A percentile compares a stretch with the other conserved stretches of the same genome.
Evolutionary conservation across 2,329 filamentous ascomycete genomes (phyloP).

Genomic region (Exophiala phaeomuriformis): DNA sequence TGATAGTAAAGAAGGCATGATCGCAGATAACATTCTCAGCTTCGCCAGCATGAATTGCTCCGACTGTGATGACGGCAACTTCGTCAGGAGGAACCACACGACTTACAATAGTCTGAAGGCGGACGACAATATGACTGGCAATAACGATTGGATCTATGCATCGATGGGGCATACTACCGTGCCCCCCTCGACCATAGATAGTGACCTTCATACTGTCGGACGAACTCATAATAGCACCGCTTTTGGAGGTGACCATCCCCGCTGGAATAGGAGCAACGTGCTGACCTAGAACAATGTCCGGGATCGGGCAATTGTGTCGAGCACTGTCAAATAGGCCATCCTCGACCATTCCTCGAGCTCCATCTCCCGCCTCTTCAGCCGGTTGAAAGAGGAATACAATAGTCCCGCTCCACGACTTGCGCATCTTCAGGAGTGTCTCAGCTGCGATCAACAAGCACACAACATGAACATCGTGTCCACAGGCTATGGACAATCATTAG

Average conservation of each 20-base stretch:
- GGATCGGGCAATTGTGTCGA: conserved; percentile 38
- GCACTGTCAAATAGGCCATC: conserved; percentile 46
- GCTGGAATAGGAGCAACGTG: conserved; percentile 46
- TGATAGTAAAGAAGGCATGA: conserved; percentile 46
- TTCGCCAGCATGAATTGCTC: conserved; percentile 50
- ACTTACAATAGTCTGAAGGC: conserved; percentile 52
- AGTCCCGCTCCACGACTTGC: conserved; percentile 52
- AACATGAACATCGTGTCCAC: conserved; percentile 55
- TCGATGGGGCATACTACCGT: conserved; percentile 50
- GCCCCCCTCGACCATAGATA: conserved; percentile 51
- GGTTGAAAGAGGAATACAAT: conserved; percentile 62
- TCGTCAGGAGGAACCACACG: conserved; percentile 49
- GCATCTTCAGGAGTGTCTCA: conserved; percentile 40
- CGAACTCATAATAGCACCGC: conserved; percentile 38
- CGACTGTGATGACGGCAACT: conserved; percentile 51
- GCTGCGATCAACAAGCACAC: conserved; percentile 49
- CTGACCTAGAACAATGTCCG: conserved; percentile 50
- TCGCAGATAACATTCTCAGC: conserved; percentile 55
- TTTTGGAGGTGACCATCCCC: conserved; percentile 34
- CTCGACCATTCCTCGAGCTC: conserved; percentile 56
- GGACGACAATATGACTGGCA: conserved; percentile 48
- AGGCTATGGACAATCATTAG: conserved; percentile 4
- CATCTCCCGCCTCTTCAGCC: conserved; percentile 55
- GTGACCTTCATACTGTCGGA: conserved; percentile 44
- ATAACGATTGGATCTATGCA: conserved; percentile 53